A percentile compares a stretch with the other conserved stretches of the same genome.
phyloP scores from a whole-genome alignment of 2,329 filamentous ascomycete genomes.

The Exophiala aquamarina region DNA sequence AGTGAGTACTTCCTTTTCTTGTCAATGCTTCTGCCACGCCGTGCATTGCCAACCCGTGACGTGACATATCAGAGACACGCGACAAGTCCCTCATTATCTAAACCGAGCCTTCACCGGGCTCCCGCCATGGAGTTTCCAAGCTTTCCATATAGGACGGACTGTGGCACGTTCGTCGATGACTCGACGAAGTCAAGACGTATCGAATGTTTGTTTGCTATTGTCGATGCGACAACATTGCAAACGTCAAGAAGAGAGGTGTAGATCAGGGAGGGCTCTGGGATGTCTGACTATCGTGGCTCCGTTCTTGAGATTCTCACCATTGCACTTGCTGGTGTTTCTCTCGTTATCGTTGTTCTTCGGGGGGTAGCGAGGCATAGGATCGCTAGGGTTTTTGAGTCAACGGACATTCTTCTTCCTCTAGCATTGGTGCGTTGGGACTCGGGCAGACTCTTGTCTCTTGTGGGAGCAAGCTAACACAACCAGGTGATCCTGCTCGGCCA shows the following conservation, averaged over 20 bases:
- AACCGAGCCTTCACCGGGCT: too few relatives aligned
- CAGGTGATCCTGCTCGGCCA: slow-evolving; percentile 10
- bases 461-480: too few relatives aligned
- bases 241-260: slow-evolving; percentile 7
- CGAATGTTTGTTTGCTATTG: slow-evolving; percentile 4
- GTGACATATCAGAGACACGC: background rate
- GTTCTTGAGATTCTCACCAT: slow-evolving; percentile 13
- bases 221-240: slow-evolving; percentile 1
- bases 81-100: background rate
- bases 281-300: slow-evolving; percentile 9
- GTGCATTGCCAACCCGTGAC: background rate
- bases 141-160: background rate
- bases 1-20: background rate
- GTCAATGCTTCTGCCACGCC: slow-evolving; percentile 1
- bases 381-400: slow-evolving; percentile 7
- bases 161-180: background rate
- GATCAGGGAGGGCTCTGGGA: slow-evolving; percentile 4
- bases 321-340: slow-evolving; percentile 9
- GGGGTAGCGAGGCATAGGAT: slow-evolving; percentile 13
- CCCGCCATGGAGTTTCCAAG: background rate
- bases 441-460: background rate
- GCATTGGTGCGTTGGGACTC: slow-evolving; percentile 10
- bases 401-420: slow-evolving; percentile 14
- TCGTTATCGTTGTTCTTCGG: slow-evolving; percentile 10
- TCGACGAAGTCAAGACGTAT: background rate